Evolutionary conservation across 2,329 filamentous ascomycete genomes (phyloP).

Genomic region (Fusarium domesticum): DNA sequence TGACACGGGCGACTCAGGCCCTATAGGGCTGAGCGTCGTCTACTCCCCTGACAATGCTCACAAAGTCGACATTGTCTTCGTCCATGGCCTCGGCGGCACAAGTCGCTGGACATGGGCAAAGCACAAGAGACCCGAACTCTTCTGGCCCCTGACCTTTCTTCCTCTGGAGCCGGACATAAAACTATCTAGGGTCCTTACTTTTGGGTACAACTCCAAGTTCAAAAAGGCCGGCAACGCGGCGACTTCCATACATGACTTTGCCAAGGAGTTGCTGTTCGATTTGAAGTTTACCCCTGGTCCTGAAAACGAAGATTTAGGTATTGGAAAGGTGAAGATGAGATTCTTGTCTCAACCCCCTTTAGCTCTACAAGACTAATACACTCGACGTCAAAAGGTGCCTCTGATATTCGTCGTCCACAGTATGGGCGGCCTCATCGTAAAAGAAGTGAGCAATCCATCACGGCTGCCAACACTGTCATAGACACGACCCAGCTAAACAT

Average conservation of each 20-base stretch:
- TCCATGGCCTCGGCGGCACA: conserved; percentile 41
- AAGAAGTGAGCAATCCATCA: conserved; percentile 4
- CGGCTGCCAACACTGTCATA: conserved; percentile 12
- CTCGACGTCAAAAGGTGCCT: conserved; percentile 18
- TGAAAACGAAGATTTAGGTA: conserved; percentile 24
- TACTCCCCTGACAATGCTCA: not conserved
- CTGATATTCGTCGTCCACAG: conserved; percentile 44
- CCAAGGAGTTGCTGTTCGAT: conserved; percentile 31
- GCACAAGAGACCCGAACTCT: conserved; percentile 25
- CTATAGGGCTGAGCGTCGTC: conserved; percentile 1
- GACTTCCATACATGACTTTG: conserved; percentile 35
- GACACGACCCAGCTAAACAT: conserved; percentile 1
- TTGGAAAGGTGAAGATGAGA: conserved; percentile 6
- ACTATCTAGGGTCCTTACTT: conserved; percentile 34
- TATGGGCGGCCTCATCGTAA: conserved; percentile 41
- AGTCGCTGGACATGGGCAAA: conserved; percentile 37
- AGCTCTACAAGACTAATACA: not conserved
- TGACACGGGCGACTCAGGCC: not conserved
- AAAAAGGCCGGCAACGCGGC: conserved; percentile 17
- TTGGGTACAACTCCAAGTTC: conserved; percentile 38
- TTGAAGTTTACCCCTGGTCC: conserved; percentile 16
- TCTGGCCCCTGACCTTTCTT: conserved; percentile 39
- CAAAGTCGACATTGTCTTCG: conserved; percentile 34
- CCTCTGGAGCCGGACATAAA: conserved; percentile 31
- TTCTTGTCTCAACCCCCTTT: not conserved